Evolutionary conservation across 768 basidiomycete species (phyloP).

Genomic region (Cystofilobasidium macerans): DNA sequence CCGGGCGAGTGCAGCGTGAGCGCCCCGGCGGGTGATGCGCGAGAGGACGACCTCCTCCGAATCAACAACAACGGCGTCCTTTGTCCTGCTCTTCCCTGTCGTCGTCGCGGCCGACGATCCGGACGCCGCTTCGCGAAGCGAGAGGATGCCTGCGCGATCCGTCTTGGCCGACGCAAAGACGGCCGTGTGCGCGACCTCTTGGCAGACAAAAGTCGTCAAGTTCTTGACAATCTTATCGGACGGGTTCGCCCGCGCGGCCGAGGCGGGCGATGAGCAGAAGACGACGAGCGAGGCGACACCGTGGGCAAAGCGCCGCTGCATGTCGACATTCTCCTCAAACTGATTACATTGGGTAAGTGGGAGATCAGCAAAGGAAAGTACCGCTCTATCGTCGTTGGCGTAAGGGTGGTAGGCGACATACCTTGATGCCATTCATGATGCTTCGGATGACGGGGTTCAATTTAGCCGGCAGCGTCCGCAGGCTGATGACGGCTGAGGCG

Average conservation of each 20-base stretch:
- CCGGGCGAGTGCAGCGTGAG: conserved; percentile 66
- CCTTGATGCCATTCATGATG: conserved; percentile 96
- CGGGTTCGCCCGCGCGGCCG: conserved; percentile 62
- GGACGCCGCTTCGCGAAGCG: conserved; percentile 46
- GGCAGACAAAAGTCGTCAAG: conserved; percentile 89
- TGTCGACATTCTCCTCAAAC: conserved; percentile 77
- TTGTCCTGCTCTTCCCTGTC: conserved; percentile 31
- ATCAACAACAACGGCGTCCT: conserved; percentile 18
- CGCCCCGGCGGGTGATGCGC: conserved; percentile 70
- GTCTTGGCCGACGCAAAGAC: conserved; percentile 54
- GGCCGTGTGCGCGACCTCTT: conserved; percentile 78
- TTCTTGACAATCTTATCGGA: conserved; percentile 96
- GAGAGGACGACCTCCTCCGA: conserved; percentile 53
- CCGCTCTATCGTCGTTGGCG: neutral
- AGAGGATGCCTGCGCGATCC: conserved; percentile 56
- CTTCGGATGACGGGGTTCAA: conserved; percentile 93
- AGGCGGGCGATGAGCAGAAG: conserved; percentile 53
- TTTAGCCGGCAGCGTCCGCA: conserved; percentile 76
- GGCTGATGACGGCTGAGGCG: conserved; percentile 79
- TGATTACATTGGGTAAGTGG: too few relatives aligned
- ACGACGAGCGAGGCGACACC: conserved; percentile 80
- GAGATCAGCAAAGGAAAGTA: neutral
- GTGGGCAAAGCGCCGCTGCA: conserved; percentile 76
- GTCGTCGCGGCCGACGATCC: conserved; percentile 30
- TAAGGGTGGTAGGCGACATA: conserved; percentile 32